A percentile compares a stretch with the other conserved stretches of the same genome.
phyloP scores from a whole-genome alignment of 129 eudicot genomes.

The Flaveria sonorensis region DNA sequence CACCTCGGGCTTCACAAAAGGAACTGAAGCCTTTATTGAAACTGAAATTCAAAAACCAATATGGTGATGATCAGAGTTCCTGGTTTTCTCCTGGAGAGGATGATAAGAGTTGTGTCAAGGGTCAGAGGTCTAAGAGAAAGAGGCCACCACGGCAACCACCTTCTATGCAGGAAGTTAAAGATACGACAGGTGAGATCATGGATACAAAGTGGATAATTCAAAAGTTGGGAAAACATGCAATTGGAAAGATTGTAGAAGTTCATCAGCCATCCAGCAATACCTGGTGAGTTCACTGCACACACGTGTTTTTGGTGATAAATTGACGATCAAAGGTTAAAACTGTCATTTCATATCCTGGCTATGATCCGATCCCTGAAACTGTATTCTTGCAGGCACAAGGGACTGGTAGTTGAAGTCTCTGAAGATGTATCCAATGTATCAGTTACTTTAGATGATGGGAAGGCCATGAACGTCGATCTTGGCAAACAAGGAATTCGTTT shows the following conservation, averaged over 20 bases:
- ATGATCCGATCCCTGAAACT: neutral
- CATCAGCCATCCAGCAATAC: constrained; percentile 75
- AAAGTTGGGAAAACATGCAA: constrained; percentile 86
- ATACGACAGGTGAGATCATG: constrained; percentile 54
- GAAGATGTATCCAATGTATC: constrained; percentile 62
- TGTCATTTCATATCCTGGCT: neutral
- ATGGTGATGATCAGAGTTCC: constrained; percentile 54
- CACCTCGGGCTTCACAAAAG: constrained; percentile 45
- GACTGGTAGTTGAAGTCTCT: constrained; percentile 61
- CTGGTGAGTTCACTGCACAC: constrained; percentile 56
- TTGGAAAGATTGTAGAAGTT: constrained; percentile 90
- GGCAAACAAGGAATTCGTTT: constrained; percentile 91
- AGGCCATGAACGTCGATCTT: constrained; percentile 66
- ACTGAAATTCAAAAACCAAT: constrained; percentile 76
- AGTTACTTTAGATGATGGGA: constrained; percentile 83
- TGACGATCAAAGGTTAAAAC: neutral
- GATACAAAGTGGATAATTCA: constrained; percentile 95
- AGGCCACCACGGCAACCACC: constrained; percentile 52
- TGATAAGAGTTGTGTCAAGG: constrained; percentile 70
- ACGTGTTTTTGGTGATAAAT: constrained; percentile 1
- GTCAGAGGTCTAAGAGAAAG: constrained; percentile 93
- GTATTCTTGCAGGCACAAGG: constrained; percentile 71
- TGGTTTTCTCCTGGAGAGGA: constrained; percentile 70
- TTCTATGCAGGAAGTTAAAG: constrained; percentile 43
- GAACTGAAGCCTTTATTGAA: constrained; percentile 71